These are phyloP conservation scores for Podaxis sp. DNA, from an alignment of 768 basidiomycete species.

Conservation along the genomic window DNA sequence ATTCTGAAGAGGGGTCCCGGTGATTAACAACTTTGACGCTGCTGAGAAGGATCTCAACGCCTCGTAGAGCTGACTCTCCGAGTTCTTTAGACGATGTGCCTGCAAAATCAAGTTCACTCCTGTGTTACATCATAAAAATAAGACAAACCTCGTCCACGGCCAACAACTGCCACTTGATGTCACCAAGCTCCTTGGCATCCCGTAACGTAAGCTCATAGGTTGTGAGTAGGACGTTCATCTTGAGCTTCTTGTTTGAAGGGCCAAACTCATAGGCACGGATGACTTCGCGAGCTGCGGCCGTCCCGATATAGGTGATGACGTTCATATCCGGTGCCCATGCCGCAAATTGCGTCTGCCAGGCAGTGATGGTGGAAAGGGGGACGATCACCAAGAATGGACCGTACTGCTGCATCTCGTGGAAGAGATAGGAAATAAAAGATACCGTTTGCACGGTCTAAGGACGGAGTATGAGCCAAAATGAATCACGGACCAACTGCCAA, in stretches of 20 bases:
- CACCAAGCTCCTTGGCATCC: constrained; percentile 83
- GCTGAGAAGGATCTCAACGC: constrained; percentile 87
- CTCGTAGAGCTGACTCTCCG: constrained; percentile 95
- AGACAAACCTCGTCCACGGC: constrained; percentile 88
- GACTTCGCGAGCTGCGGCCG: constrained; percentile 80
- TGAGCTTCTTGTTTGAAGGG: constrained; percentile 80
- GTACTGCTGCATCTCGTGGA: constrained; percentile 88
- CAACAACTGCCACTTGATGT: constrained; percentile 96
- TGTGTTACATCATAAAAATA: background rate
- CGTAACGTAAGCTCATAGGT: constrained; percentile 96
- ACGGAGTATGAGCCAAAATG: constrained; percentile 19
- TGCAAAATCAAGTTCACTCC: constrained; percentile 30
- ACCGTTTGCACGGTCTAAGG: constrained; percentile 92
- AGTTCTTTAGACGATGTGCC: constrained; percentile 98
- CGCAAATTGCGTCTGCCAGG: constrained; percentile 95
- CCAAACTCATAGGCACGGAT: constrained; percentile 95
- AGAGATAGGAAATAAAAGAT: constrained; percentile 91
- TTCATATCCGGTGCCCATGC: constrained; percentile 97
- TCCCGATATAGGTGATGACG: constrained; percentile 96
- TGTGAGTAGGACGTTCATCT: constrained; percentile 96
- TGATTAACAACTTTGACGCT: constrained; percentile 93
- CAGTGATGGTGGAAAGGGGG: constrained; percentile 95
- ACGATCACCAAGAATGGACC: constrained; percentile 98
- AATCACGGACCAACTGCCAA: constrained; percentile 5
- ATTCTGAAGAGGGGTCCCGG: constrained; percentile 97